Conservation (phyloP, 2,329 filamentous ascomycete species). For the Leptosphaerulina australis region DNA sequence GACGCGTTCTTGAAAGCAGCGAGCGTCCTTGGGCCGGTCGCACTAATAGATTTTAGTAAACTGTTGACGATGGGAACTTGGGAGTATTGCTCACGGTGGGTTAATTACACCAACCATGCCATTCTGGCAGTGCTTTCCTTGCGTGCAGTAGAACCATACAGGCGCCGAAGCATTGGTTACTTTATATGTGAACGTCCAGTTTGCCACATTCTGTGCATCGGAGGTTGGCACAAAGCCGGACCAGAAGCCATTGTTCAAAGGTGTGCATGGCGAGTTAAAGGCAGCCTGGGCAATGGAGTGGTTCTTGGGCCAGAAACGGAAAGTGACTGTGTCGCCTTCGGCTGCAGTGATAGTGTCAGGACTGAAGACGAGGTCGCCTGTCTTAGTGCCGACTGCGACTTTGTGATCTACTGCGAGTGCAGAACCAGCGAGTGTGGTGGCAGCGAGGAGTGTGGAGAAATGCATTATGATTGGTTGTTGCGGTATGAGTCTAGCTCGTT, state of each 20-base stretch:
- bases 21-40: slow-evolving; percentile 30
- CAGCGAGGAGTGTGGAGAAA: slow-evolving; percentile 46
- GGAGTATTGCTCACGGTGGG: slow-evolving; percentile 37
- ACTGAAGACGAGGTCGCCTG: slow-evolving; percentile 39
- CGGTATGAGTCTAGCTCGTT: slow-evolving; percentile 44
- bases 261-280: slow-evolving; percentile 45
- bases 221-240: slow-evolving; percentile 45
- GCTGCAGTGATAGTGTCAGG: slow-evolving; percentile 44
- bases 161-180: slow-evolving; percentile 46
- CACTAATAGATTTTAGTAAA: slow-evolving; percentile 25
- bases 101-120: slow-evolving; percentile 52
- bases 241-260: slow-evolving; percentile 45
- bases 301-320: slow-evolving; percentile 50
- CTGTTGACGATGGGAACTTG: background rate
- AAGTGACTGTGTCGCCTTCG: slow-evolving; percentile 47
- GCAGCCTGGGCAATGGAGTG: slow-evolving; percentile 48
- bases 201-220: slow-evolving; percentile 30
- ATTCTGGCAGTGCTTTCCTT: slow-evolving; percentile 46
- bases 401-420: slow-evolving; percentile 42
- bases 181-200: slow-evolving; percentile 40
- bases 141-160: slow-evolving; percentile 52
- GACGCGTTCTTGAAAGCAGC: slow-evolving; percentile 36
- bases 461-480: slow-evolving; percentile 46
- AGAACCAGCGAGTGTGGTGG: slow-evolving; percentile 39
- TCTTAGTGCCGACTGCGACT: slow-evolving; percentile 41